Conservation (phyloP, 805 yeast species). For the Schwanniomyces vanrijiae region DNA sequence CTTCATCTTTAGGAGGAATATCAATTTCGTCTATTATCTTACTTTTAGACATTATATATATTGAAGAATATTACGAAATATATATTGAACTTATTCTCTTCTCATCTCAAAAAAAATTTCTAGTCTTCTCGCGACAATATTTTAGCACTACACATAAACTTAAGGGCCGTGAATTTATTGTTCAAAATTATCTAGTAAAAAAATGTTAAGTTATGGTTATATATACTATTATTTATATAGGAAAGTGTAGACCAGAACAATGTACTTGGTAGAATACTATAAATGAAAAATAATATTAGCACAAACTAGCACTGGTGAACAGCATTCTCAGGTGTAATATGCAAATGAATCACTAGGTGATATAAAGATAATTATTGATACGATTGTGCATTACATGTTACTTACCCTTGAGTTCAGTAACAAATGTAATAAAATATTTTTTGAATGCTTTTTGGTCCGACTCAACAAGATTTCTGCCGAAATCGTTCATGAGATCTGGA, state of each 20-base stretch:
- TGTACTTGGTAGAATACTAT: not conserved
- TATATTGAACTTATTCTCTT: not conserved
- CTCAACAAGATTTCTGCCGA: conserved; percentile 57
- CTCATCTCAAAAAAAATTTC: conserved; percentile 6
- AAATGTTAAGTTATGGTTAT: not conserved
- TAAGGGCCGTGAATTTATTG: not conserved
- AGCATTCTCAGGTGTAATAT: not conserved
- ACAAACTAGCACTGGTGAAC: not conserved
- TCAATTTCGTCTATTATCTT: conserved; percentile 18
- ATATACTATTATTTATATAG: not conserved
- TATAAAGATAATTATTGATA: conserved; percentile 1
- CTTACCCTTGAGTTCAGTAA: conserved; percentile 31
- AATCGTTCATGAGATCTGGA: conserved; percentile 55
- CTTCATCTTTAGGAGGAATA: conserved; percentile 76
- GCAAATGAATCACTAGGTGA: conserved; percentile 2
- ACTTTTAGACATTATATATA: conserved; percentile 10
- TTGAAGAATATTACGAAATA: not conserved
- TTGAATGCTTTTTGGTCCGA: conserved; percentile 64
- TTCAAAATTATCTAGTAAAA: not conserved
- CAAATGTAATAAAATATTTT: conserved; percentile 59
- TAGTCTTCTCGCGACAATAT: not conserved
- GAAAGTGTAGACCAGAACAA: not conserved
- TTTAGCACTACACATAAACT: conserved; percentile 2
- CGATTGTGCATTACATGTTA: not conserved
- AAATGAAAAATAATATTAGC: not conserved